Conservation (phyloP, 176 grass and related monocot genomes). For the Chrysopogon serrulatus region DNA sequence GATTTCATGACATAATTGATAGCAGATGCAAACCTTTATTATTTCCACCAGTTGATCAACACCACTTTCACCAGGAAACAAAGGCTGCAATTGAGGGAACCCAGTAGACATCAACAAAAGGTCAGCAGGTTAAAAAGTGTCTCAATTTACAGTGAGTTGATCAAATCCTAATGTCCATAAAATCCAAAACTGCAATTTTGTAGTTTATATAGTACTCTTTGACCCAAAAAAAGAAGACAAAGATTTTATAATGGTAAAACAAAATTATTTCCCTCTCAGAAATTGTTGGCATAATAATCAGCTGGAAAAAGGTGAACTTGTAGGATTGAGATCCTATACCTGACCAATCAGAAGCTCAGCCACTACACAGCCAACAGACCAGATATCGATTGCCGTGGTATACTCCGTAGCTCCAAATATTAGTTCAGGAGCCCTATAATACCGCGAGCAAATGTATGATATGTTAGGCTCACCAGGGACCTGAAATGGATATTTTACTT, state of each 20-base stretch:
- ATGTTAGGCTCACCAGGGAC: constrained; percentile 94
- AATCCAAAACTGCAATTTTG: not conserved
- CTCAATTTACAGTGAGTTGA: not conserved
- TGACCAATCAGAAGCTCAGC: constrained; percentile 89
- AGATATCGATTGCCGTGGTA: constrained; percentile 90
- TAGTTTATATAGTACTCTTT: not conserved
- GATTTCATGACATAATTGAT: not conserved
- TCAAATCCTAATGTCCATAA: constrained; percentile 2
- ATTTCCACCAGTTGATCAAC: constrained; percentile 98
- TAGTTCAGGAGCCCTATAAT: constrained; percentile 97
- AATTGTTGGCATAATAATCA: not conserved
- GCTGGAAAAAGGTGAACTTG: constrained; percentile 5
- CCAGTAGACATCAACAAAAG: not conserved
- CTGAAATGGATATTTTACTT: constrained; percentile 42
- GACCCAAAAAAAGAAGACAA: not conserved
- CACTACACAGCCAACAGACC: constrained; percentile 98
- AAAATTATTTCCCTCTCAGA: not conserved
- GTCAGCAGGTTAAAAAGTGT: not conserved
- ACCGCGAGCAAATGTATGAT: constrained; percentile 97
- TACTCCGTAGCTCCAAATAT: constrained; percentile 98
- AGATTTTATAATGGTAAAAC: not conserved
- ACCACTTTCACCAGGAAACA: constrained; percentile 92
- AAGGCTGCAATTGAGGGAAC: constrained; percentile 40
- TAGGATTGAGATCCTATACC: constrained; percentile 34
- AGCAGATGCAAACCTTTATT: constrained; percentile 68